phyloP scores from a whole-genome alignment of 2,329 filamentous ascomycete genomes.

The Sclerotinia sclerotiorum region DNA sequence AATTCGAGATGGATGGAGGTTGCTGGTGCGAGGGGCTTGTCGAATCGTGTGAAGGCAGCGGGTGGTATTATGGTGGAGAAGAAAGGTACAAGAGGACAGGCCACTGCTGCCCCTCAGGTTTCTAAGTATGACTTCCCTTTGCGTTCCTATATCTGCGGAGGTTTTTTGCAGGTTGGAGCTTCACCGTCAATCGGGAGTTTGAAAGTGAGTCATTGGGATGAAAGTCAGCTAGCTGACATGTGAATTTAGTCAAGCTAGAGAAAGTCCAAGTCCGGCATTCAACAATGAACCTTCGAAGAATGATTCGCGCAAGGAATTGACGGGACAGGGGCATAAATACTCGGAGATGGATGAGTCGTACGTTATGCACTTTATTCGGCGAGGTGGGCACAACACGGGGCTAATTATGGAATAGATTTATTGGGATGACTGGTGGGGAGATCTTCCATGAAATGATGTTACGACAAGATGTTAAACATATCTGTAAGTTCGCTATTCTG shows the following conservation, averaged over 20 bases:
- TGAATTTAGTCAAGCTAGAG: slow-evolving; percentile 52
- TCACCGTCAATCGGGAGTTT: not conserved
- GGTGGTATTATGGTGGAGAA: slow-evolving; percentile 35
- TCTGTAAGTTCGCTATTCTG: slow-evolving; percentile 65
- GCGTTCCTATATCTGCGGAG: not conserved
- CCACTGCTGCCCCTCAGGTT: slow-evolving; percentile 44
- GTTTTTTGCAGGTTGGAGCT: not conserved
- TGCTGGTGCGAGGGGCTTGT: slow-evolving; percentile 18
- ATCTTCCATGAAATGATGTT: slow-evolving; percentile 99
- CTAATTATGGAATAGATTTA: slow-evolving; percentile 59
- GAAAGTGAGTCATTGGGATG: slow-evolving; percentile 6
- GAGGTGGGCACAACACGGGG: slow-evolving; percentile 15
- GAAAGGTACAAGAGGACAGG: slow-evolving; percentile 46
- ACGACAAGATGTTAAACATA: slow-evolving; percentile 84
- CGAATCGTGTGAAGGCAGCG: slow-evolving; percentile 44
- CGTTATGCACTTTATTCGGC: slow-evolving; percentile 41
- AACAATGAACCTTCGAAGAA: slow-evolving; percentile 48
- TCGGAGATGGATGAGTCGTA: slow-evolving; percentile 80
- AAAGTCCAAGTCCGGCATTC: slow-evolving; percentile 63
- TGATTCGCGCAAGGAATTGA: slow-evolving; percentile 53
- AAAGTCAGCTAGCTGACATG: slow-evolving; percentile 6
- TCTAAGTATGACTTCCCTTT: slow-evolving; percentile 33
- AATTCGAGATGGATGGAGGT: slow-evolving; percentile 31
- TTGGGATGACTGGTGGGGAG: slow-evolving; percentile 91
- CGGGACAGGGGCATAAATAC: slow-evolving; percentile 52